Evolutionary conservation across 2,329 filamentous ascomycete species (phyloP), one percentile per base, ranked within the genome.

Genomic region (Colletotrichum sojae): DNA sequence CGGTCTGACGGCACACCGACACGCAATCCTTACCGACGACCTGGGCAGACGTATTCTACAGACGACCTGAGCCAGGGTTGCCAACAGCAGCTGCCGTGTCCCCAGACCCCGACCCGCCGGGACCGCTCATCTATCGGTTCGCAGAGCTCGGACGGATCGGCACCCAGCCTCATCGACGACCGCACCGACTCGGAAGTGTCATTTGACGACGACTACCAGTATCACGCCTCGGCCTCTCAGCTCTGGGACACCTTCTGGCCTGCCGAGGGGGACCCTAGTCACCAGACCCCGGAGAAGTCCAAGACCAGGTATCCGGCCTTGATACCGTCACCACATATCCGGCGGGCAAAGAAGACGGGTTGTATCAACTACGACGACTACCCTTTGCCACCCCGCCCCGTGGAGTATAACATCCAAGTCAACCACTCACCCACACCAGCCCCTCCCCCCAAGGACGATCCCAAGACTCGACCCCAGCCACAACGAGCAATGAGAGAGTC

Each of bases 211-310:
- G 85, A 88, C 71, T 82, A 82, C 64, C 82, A 85, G 68, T 84
- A 86, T 70, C 82, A 84, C 63, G 74, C 80, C 20, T 80, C 84
- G 39, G 79, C 80, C 5, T 75, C 80, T 27, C 82, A 85, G 72
- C 74, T 86, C 2, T 88, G 86, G 85, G 83, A 88, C 73, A 84
- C 78, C 61, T 88, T 87, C 73, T 87, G 84, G 85, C 78, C 71
- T 10, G 72, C 43, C 10, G 64, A 68, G 51, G 60, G 59, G 13
- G 59, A 48, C 18, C 40, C 63, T 15, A 55, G 43, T 36, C 70
- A 62, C 15, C 54, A 62, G 40, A 69, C 66, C 8, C 66, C 69
- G 27, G 59, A 69, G 27, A 68, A 64, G 48, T 52, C 60, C 25
- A 63, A 59, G 48, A 68, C 69, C 13, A 43, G 27, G 27, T 72